Evolutionary conservation across 495 filamentous ascomycete species (phyloP), one percentile per base, ranked within the genome.

Genomic region (Penicillium waksmanii): DNA sequence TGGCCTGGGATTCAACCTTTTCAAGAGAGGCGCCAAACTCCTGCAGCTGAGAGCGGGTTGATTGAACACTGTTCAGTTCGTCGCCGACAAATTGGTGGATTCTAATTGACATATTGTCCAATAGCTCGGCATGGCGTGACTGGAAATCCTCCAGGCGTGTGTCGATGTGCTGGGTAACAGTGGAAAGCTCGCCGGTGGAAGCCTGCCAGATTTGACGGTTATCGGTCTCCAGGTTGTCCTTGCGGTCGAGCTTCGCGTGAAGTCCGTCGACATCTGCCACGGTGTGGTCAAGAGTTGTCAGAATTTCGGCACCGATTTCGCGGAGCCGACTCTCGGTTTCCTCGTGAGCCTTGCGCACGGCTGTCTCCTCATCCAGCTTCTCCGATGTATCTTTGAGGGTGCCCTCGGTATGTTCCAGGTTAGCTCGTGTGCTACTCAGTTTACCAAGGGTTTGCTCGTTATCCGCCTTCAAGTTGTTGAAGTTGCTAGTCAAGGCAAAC

Each of bases 351-450:
- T 88, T 86, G 31, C 92, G 85, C 3, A 97, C 73, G 36, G 82
- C 76, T 1, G 84, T 89, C 75, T 98, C 96, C 64, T 97, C 92
- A 4, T 84, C 83, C 9, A 98, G 82, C 38, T 79, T 85, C 56
- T 89, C 87, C 55, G 82, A 85, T 2, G 93, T 96, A 42, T 87
- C 83, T 23, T 83, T 82, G 5, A 98, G 81, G 23, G 91, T 87
- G 18, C 87, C 82, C 62, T 97, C 93, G 0, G 96, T 97, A 69
- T 96, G 88, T 47, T 90, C 89, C 27, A 98, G 82, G 8, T 93
- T 79, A 47, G 85, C 85, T 56, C 89, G 89, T 0, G 95, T 96
- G 42, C 90, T 85, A 51, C 91, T 87, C 9, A 98, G 80, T 31
- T 84, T 79, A 19, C 79, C 68, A 50, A 82, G 88, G 0, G 88